A percentile compares a stretch with the other conserved stretches of the same genome.
Evolutionary conservation across 1,284 basidiomycete species (phyloP).

Genomic region (Chalciporus sp.): DNA sequence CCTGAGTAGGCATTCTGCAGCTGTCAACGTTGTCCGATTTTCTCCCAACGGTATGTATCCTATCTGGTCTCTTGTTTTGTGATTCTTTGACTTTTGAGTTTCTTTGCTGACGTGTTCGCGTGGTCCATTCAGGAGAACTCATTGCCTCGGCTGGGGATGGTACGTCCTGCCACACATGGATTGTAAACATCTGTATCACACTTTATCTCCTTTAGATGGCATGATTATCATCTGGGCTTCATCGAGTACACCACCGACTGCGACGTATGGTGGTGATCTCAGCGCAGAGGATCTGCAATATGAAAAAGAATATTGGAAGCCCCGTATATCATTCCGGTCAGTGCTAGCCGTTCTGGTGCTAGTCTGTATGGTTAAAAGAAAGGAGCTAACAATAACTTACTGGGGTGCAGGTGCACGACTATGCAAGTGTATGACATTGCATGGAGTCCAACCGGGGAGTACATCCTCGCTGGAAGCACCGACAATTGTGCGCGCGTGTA

Average conservation of each 20-base stretch:
- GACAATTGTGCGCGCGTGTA: slow-evolving; percentile 94
- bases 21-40: slow-evolving; percentile 96
- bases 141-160: slow-evolving; percentile 96
- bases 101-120: neutral
- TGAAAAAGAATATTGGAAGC: slow-evolving; percentile 96
- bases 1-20: slow-evolving; percentile 88
- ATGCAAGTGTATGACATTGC: slow-evolving; percentile 98
- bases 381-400: slow-evolving; percentile 6
- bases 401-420: slow-evolving; percentile 63
- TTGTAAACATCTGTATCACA: slow-evolving; percentile 7
- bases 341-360: slow-evolving; percentile 18
- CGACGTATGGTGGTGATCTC: slow-evolving; percentile 77
- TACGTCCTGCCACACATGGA: slow-evolving; percentile 42
- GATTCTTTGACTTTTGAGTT: neutral
- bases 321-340: slow-evolving; percentile 85
- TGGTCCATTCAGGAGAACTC: slow-evolving; percentile 63
- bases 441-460: slow-evolving; percentile 96
- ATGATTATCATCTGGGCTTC: slow-evolving; percentile 97
- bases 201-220: slow-evolving; percentile 65
- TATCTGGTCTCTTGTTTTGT: neutral
- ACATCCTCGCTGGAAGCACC: slow-evolving; percentile 92
- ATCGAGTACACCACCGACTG: slow-evolving; percentile 70
- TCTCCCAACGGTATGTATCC: slow-evolving; percentile 82
- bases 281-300: slow-evolving; percentile 77
- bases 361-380: neutral